A percentile compares a stretch with the other conserved stretches of the same genome.
phyloP scores from a whole-genome alignment of 495 filamentous ascomycete genomes.

The Penicillium taxi region DNA sequence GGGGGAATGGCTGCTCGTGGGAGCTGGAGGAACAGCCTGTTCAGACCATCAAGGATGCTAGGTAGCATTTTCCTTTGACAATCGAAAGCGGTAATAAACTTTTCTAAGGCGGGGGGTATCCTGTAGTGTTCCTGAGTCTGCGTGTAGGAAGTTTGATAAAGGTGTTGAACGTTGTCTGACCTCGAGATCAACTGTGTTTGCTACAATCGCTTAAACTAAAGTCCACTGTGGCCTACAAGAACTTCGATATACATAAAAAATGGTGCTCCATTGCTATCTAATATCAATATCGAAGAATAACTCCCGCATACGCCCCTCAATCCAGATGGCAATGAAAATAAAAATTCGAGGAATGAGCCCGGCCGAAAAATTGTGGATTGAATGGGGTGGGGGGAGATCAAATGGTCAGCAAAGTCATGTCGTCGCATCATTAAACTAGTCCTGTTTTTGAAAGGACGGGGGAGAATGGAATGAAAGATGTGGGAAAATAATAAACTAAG shows the following conservation, averaged over 20 bases:
- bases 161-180: no score
- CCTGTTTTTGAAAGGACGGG: constrained; percentile 2
- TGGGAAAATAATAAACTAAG: constrained; percentile 37
- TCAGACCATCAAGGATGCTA: no score
- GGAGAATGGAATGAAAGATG: constrained; percentile 1
- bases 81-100: no score
- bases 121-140: no score
- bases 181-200: no score
- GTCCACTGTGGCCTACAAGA: no score
- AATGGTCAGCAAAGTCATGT: constrained; percentile 14
- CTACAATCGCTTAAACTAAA: no score
- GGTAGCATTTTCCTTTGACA: no score
- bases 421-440: constrained; percentile 16
- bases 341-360: constrained; percentile 11
- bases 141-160: no score
- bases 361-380: constrained; percentile 15
- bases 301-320: constrained; percentile 17
- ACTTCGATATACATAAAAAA: constrained; percentile 5
- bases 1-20: no score
- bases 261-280: constrained; percentile 34
- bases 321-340: constrained; percentile 13
- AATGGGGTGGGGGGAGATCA: constrained; percentile 9
- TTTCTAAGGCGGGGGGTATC: no score
- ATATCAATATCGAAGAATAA: constrained; percentile 17
- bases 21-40: no score